These are phyloP conservation scores for Arabidopsis suecica DNA, from an alignment of 345 rosid species.

Conservation along the genomic window DNA sequence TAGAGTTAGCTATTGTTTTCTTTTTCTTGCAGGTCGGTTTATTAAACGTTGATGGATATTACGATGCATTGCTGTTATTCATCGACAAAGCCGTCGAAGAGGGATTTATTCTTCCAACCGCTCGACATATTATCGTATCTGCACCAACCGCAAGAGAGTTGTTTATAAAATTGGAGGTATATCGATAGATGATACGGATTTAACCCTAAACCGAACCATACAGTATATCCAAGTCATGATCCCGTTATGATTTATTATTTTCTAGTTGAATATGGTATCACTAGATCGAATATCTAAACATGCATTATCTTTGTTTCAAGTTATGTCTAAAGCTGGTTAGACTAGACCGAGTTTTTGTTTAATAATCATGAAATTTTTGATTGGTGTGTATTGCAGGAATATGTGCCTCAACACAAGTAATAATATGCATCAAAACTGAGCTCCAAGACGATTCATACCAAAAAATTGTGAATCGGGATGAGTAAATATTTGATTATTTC, in stretches of 20 bases:
- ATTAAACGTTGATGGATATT: slow-evolving; percentile 62
- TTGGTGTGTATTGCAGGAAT: slow-evolving; percentile 50
- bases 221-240: background rate
- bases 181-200: background rate
- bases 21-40: slow-evolving; percentile 51
- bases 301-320: too few species aligned
- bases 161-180: slow-evolving; percentile 56
- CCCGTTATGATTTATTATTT: background rate
- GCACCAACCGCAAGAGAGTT: slow-evolving; percentile 52
- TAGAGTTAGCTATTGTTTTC: background rate
- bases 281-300: background rate
- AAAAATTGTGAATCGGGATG: background rate
- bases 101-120: slow-evolving; percentile 56
- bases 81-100: slow-evolving; percentile 68
- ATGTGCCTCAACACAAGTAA: slow-evolving; percentile 49
- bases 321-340: background rate
- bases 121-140: slow-evolving; percentile 53
- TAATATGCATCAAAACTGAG: slow-evolving; percentile 43
- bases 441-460: background rate
- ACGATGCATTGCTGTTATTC: slow-evolving; percentile 56
- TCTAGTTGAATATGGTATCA: background rate
- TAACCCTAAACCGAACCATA: background rate
- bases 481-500: background rate
- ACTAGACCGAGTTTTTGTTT: background rate
- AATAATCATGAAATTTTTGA: slow-evolving; percentile 1